phyloP scores from a whole-genome alignment of 768 basidiomycete species.

The Leccinum truebloodii region DNA sequence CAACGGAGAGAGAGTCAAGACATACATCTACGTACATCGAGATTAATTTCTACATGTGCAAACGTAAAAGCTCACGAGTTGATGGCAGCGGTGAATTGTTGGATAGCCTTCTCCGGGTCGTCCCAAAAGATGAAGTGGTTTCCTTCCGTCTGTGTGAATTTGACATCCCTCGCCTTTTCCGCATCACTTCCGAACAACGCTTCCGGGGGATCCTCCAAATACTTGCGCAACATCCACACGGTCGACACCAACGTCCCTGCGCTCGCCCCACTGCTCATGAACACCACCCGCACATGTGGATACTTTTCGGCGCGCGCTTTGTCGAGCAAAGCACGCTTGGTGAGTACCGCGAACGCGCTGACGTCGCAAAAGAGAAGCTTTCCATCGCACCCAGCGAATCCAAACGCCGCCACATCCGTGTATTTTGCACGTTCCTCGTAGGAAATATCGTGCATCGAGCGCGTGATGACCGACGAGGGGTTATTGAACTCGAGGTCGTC shows the following conservation, averaged over 20 bases:
- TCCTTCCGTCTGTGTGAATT: constrained; percentile 16
- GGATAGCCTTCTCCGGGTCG: constrained; percentile 23
- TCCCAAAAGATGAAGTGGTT: constrained; percentile 30
- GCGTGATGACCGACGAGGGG: constrained; percentile 5
- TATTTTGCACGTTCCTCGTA: constrained; percentile 15
- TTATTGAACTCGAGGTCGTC: constrained; percentile 20
- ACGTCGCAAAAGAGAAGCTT: constrained; percentile 15
- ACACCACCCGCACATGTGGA: constrained; percentile 21
- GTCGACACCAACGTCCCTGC: constrained; percentile 11
- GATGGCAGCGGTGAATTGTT: constrained; percentile 13
- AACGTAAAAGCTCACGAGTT: constrained; percentile 3
- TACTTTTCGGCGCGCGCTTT: constrained; percentile 8
- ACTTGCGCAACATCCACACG: constrained; percentile 14
- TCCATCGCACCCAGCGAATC: constrained; percentile 9
- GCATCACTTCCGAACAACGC: constrained; percentile 15
- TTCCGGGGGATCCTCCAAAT: constrained; percentile 8
- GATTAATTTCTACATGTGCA: background rate
- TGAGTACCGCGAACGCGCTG: constrained; percentile 7
- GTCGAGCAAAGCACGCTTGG: constrained; percentile 21
- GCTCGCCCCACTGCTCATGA: constrained; percentile 18
- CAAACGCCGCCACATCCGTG: constrained; percentile 7
- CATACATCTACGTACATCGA: background rate
- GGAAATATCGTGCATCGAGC: constrained; percentile 16
- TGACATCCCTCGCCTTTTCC: constrained; percentile 24
- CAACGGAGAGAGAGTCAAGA: background rate